A percentile compares a stretch with the other conserved stretches of the same genome.
Conservation (phyloP, 2,329 filamentous ascomycete genomes). For the Arthrobotrys pseudoclavata region DNA sequence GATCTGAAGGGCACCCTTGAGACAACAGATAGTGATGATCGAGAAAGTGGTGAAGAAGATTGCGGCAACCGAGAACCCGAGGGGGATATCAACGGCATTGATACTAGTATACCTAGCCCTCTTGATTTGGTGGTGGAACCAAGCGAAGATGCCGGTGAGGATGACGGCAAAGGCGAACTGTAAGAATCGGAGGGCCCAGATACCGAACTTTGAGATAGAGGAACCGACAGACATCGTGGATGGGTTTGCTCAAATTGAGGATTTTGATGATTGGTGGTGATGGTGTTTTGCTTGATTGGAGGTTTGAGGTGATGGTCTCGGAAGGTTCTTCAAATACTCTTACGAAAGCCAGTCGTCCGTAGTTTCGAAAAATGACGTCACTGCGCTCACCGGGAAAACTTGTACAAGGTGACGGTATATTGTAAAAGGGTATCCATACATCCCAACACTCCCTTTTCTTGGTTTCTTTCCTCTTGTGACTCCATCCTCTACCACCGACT, state of each 20-base stretch:
- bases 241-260: background rate
- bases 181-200: constrained; percentile 61
- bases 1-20: constrained; percentile 45
- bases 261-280: background rate
- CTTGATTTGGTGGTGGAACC: constrained; percentile 62
- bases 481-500: no score
- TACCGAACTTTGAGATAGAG: constrained; percentile 42
- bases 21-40: constrained; percentile 61
- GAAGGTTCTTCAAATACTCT: no score
- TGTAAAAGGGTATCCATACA: no score
- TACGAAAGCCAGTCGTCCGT: no score
- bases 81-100: constrained; percentile 51
- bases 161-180: constrained; percentile 62
- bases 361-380: no score
- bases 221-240: constrained; percentile 43
- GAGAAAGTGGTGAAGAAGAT: constrained; percentile 61
- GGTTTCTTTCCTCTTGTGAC: no score
- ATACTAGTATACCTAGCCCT: constrained; percentile 50
- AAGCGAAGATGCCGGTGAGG: constrained; percentile 61
- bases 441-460: no score
- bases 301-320: no score
- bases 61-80: constrained; percentile 60
- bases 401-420: no score
- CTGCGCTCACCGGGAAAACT: no score
- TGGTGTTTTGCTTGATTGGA: no score